Percentiles rank a stretch among this genome's conserved stretches.
Conservation (phyloP, 306 rosid genomes). For the Canavalia ensiformis region DNA sequence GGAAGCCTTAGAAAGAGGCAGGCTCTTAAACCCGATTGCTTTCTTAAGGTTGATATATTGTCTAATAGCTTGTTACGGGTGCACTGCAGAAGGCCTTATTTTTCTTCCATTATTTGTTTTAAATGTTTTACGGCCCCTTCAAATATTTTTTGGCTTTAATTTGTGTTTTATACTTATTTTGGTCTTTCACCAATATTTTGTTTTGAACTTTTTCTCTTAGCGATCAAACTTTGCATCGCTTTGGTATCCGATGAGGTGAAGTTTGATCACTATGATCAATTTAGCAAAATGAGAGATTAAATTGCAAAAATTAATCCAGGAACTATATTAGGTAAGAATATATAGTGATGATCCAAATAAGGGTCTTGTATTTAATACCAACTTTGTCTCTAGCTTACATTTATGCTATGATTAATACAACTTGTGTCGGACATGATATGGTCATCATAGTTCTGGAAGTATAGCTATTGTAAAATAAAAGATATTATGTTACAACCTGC, state of each 20-base stretch:
- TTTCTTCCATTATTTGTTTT: no score
- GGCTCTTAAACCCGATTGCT: neutral
- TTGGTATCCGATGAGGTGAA: neutral
- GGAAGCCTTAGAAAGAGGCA: slow-evolving; percentile 23
- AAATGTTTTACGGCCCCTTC: no score
- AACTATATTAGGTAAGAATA: neutral
- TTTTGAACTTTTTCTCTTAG: neutral
- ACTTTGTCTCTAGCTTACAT: neutral
- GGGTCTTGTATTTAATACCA: neutral
- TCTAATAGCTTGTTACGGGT: no score
- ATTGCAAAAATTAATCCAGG: neutral
- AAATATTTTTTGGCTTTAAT: no score
- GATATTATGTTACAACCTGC: neutral
- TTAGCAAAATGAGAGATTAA: neutral
- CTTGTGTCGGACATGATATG: neutral
- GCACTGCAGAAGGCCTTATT: no score
- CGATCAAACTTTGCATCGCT: neutral
- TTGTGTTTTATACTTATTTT: no score
- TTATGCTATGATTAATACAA: neutral
- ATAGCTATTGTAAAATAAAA: neutral
- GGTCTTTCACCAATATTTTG: neutral
- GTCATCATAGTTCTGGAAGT: neutral
- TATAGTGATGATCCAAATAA: neutral
- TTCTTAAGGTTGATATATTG: neutral
- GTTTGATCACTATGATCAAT: neutral